phyloP scores from a whole-genome alignment of 805 yeast species.

The Yamadazyma kitorensis region DNA sequence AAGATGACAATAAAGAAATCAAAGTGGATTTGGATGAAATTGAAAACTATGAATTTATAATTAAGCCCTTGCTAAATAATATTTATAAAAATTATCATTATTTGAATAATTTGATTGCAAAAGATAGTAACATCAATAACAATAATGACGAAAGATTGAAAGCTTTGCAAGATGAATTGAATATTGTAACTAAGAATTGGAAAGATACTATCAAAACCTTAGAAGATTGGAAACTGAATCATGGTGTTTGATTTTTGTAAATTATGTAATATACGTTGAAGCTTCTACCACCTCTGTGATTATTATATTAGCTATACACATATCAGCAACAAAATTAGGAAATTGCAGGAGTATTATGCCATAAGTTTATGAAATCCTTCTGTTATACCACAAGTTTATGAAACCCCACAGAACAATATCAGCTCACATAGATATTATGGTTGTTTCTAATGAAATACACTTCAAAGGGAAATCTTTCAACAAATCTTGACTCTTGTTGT shows the following conservation, averaged over 20 bases:
- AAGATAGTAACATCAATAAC: slow-evolving; percentile 8
- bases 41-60: slow-evolving; percentile 32
- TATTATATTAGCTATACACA: too few species aligned
- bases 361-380: too few species aligned
- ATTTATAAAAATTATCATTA: slow-evolving; percentile 35
- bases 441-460: slow-evolving; percentile 30
- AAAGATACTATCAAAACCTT: slow-evolving; percentile 36
- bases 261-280: slow-evolving; percentile 2
- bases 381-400: too few species aligned
- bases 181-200: slow-evolving; percentile 33
- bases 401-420: background rate
- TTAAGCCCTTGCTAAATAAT: slow-evolving; percentile 34
- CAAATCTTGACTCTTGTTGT: slow-evolving; percentile 16
- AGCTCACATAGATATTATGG: slow-evolving; percentile 18
- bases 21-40: slow-evolving; percentile 24
- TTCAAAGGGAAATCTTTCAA: slow-evolving; percentile 28
- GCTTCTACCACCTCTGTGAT: too few species aligned
- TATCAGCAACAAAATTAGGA: background rate
- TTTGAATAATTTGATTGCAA: slow-evolving; percentile 15
- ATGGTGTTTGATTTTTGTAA: slow-evolving; percentile 2
- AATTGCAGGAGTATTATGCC: background rate
- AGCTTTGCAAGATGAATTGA: slow-evolving; percentile 29
- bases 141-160: slow-evolving; percentile 9
- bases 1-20: slow-evolving; percentile 1
- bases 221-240: slow-evolving; percentile 32